Evolutionary conservation across 1,284 basidiomycete genomes (phyloP).

Genomic region (Agroathelia rolfsii): DNA sequence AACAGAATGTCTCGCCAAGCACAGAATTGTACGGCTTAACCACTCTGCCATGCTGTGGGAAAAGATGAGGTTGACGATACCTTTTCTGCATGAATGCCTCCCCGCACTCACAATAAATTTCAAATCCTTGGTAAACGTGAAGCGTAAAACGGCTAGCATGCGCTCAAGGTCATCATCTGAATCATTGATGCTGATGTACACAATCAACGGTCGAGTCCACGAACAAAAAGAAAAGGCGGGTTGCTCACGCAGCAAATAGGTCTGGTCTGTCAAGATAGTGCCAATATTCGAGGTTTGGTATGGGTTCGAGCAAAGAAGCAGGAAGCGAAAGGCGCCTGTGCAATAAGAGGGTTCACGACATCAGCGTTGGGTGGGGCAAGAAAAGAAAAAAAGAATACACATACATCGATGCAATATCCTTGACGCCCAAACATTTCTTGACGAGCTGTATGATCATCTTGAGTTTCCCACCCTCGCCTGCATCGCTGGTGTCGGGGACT

Average conservation of each 20-base stretch:
- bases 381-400: conserved; percentile 20
- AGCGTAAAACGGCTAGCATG: conserved; percentile 86
- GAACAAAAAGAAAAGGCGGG: not conserved
- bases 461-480: conserved; percentile 80
- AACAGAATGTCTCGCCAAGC: conserved; percentile 85
- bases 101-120: conserved; percentile 83
- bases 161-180: conserved; percentile 84
- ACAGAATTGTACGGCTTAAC: conserved; percentile 97
- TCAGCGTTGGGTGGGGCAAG: conserved; percentile 10
- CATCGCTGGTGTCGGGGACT: conserved; percentile 64
- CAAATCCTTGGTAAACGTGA: conserved; percentile 89
- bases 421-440: conserved; percentile 81
- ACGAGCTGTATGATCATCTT: conserved; percentile 85
- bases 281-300: conserved; percentile 94
- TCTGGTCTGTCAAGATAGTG: conserved; percentile 92
- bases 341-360: conserved; percentile 1
- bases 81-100: too few relatives aligned
- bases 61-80: not conserved
- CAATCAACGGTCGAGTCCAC: conserved; percentile 5
- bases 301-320: conserved; percentile 82
- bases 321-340: conserved; percentile 79
- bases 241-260: conserved; percentile 75
- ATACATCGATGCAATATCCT: conserved; percentile 86
- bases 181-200: conserved; percentile 67
- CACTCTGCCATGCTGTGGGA: conserved; percentile 73